phyloP scores from a whole-genome alignment of 257 asterid species.

The Paulownia fortunei region DNA sequence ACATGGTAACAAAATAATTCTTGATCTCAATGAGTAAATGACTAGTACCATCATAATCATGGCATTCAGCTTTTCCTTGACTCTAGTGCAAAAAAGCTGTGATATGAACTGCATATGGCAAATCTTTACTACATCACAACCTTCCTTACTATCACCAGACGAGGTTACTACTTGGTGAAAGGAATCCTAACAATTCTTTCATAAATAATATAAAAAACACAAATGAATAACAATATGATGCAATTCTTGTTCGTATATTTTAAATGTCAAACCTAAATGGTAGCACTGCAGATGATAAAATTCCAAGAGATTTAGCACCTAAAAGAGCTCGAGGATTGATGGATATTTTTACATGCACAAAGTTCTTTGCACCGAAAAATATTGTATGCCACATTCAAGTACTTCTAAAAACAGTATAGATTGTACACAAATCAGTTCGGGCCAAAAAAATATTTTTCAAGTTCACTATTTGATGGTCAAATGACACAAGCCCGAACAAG shows the following conservation, averaged over 20 bases:
- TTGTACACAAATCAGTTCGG: neutral
- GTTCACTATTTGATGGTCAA: neutral
- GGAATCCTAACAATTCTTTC: neutral
- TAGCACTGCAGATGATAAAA: neutral
- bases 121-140: neutral
- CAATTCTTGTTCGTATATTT: neutral
- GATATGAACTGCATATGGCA: neutral
- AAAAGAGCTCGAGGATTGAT: neutral
- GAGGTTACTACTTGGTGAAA: neutral
- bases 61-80: neutral
- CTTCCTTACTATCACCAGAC: neutral
- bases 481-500: neutral
- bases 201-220: neutral
- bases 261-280: neutral
- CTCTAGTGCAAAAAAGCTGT: neutral
- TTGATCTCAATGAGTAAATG: too few species aligned
- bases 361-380: neutral
- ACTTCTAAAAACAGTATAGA: neutral
- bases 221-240: neutral
- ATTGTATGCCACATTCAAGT: neutral
- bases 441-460: neutral
- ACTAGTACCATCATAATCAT: too few species aligned
- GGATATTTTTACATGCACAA: neutral
- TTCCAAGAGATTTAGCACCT: neutral
- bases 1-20: neutral